A percentile compares a stretch with the other conserved stretches of the same genome.
phyloP scores from a whole-genome alignment of 257 asterid genomes.

The Eucommia ulmoides region DNA sequence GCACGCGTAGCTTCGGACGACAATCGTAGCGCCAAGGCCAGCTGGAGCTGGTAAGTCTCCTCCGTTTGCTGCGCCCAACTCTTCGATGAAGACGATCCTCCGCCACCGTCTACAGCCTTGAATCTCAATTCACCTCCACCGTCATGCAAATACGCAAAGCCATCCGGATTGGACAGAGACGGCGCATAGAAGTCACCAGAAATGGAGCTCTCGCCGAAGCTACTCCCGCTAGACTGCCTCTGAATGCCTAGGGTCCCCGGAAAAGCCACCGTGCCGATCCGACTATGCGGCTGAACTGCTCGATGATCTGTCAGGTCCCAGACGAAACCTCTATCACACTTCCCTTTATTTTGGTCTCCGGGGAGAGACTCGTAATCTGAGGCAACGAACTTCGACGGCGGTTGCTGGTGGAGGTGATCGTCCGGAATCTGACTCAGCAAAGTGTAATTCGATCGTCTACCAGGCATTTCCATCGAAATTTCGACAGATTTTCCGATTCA shows the following conservation, averaged over 20 bases:
- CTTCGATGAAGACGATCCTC: slow-evolving; percentile 47
- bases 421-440: slow-evolving; percentile 61
- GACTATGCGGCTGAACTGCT: slow-evolving; percentile 33
- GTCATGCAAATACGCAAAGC: slow-evolving; percentile 24
- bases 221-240: slow-evolving; percentile 91
- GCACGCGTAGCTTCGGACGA: slow-evolving; percentile 77
- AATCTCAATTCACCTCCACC: slow-evolving; percentile 29
- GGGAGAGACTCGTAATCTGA: slow-evolving; percentile 48
- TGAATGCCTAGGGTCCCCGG: slow-evolving; percentile 40
- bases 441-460: slow-evolving; percentile 65
- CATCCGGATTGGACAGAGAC: slow-evolving; percentile 47
- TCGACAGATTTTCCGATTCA: slow-evolving; percentile 7
- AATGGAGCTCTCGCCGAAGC: slow-evolving; percentile 76
- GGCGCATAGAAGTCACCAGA: slow-evolving; percentile 66
- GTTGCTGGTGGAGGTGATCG: slow-evolving; percentile 33
- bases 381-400: slow-evolving; percentile 28
- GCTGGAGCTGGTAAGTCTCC: slow-evolving; percentile 91
- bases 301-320: slow-evolving; percentile 68
- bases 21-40: slow-evolving; percentile 87
- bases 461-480: slow-evolving; percentile 65
- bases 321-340: slow-evolving; percentile 37
- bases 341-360: slow-evolving; percentile 39
- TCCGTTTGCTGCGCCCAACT: slow-evolving; percentile 99
- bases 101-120: slow-evolving; percentile 36
- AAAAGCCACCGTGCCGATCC: slow-evolving; percentile 41